A percentile compares a stretch with the other conserved stretches of the same genome.
Conservation (phyloP, 192 early-diverging fungal species). For the Backusella psychrophila region DNA sequence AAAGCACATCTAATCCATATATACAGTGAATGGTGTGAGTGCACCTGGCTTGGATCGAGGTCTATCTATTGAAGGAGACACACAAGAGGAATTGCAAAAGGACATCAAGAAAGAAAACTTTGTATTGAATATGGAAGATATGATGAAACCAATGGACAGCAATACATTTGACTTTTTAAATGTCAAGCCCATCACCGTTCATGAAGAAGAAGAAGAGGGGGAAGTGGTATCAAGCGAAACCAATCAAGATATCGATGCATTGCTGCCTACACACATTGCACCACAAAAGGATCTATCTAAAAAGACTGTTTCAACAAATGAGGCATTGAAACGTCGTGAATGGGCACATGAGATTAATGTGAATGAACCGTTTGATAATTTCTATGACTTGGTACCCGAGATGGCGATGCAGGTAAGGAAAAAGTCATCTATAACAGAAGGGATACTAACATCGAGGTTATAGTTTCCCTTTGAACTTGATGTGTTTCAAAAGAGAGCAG, state of each 20-base stretch:
- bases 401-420: constrained; percentile 69
- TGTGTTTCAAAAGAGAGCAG: constrained; percentile 94
- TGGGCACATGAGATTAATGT: constrained; percentile 96
- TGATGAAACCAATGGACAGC: constrained; percentile 18
- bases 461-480: constrained; percentile 94
- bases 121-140: constrained; percentile 33
- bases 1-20: neutral
- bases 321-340: constrained; percentile 46
- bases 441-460: neutral
- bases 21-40: constrained; percentile 19
- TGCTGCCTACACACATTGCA: constrained; percentile 26
- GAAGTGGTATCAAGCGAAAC: neutral
- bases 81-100: neutral
- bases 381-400: constrained; percentile 86
- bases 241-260: constrained; percentile 26
- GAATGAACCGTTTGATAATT: constrained; percentile 83
- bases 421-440: neutral
- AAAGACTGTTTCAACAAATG: constrained; percentile 11
- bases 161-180: constrained; percentile 23
- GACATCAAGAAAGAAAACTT: neutral
- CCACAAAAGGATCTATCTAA: constrained; percentile 6
- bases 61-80: constrained; percentile 47
- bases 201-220: neutral
- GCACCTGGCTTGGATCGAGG: constrained; percentile 77
- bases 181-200: neutral